Base-by-base conservation (phyloP, 306 rosid genomes). In the Gastrolobium bilobum region DNA sequence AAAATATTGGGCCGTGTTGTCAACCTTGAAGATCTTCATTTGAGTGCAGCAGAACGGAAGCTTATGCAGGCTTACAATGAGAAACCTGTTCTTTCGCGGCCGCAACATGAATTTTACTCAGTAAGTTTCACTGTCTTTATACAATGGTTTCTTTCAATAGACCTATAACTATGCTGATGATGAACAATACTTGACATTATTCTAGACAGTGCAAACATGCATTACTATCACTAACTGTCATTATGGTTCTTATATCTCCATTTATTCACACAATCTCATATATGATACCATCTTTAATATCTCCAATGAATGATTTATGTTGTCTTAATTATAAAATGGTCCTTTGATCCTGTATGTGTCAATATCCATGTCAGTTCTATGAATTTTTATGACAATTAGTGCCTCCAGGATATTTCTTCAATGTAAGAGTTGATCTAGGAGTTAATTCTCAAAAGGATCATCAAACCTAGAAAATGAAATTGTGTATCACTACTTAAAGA, bases 51-150 rank as follows among this genome's bases (percentile, higher is more conserved):
- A 7, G 93, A 92, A 79, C 71, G 95, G 74, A 90, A 87, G 79
- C 86, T 92, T 26, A 83, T 92, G 89, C 95, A 90, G 83, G 90
- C 93, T 67, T 92, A 92, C 86, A 92, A 92, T 79, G 97, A 88
- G 77, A 92, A 92, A 73, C 95, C 97, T 3, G 89, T 92, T 68
- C 95, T 92, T 73, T 90, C 97, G 4, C 97, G 97, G 66, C 97
- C 97, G 14, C 97, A 92, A 78, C 97, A 92, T 37, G 88, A 88
- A 83, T 92, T 92, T 81, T 89, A 88, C 82, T 11, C 15, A 3
- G 97, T 92, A 84, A 82, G 92, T 9, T 50, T 68, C 54, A 13
- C 7, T 57, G 63, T 1, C 73, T 26, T 30, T 5, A 14, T 26
- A 37, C 20, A 37, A 78, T 10, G 34, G 11, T 38, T 52, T 62